These are phyloP conservation scores for Neonectria sp. DNA, from an alignment of 2,329 filamentous ascomycete species.

Conservation along the genomic window DNA sequence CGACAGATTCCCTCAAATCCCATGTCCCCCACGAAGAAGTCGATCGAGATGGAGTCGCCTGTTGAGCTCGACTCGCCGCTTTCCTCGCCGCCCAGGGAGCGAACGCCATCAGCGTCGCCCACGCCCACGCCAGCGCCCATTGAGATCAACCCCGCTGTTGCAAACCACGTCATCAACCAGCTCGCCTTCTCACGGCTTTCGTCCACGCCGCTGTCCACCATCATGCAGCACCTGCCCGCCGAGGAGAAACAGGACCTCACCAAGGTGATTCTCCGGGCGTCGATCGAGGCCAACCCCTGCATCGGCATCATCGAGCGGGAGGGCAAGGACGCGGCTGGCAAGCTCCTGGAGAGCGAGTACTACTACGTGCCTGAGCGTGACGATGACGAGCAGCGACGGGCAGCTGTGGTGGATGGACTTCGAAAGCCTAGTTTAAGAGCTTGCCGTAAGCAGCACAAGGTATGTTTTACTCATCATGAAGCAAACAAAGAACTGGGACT, in stretches of 20 bases:
- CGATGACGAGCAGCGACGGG: constrained; percentile 80
- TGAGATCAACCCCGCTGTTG: constrained; percentile 64
- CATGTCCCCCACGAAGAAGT: constrained; percentile 44
- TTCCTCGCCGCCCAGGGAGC: constrained; percentile 44
- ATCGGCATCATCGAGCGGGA: constrained; percentile 91
- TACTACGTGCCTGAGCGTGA: constrained; percentile 96
- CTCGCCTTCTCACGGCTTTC: constrained; percentile 94
- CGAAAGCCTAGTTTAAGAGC: constrained; percentile 90
- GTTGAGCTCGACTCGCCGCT: constrained; percentile 44
- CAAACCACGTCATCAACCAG: constrained; percentile 95
- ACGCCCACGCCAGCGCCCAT: constrained; percentile 43
- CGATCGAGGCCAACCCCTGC: constrained; percentile 82
- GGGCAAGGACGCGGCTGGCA: constrained; percentile 96
- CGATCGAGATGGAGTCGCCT: neutral
- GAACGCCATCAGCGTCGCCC: constrained; percentile 29
- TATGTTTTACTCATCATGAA: constrained; percentile 62
- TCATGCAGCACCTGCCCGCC: constrained; percentile 86
- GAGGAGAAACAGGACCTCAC: constrained; percentile 73
- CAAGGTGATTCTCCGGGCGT: constrained; percentile 75
- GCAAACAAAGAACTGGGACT: constrained; percentile 13
- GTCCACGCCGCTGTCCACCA: constrained; percentile 90
- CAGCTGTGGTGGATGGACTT: constrained; percentile 88
- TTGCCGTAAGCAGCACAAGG: constrained; percentile 98
- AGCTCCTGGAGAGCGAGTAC: constrained; percentile 94
- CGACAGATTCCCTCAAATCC: constrained; percentile 42